A percentile compares a stretch with the other conserved stretches of the same genome.
These are phyloP conservation scores for Massospora cicadina DNA, from an alignment of 371 early-diverging fungal genomes.

Conservation along the genomic window DNA sequence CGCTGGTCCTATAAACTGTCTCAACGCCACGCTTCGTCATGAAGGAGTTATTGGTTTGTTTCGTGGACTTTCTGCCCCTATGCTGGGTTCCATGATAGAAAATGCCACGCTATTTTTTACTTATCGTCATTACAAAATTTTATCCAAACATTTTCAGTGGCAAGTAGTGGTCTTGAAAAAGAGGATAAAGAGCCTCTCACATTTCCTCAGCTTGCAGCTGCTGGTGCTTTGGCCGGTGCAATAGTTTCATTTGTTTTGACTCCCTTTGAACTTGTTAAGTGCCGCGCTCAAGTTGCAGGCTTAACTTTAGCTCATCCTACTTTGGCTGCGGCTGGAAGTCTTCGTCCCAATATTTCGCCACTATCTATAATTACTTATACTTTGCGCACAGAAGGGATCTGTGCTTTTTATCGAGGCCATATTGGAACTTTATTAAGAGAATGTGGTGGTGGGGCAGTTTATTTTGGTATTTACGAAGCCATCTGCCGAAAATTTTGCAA, in stretches of 20 bases:
- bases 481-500: constrained; percentile 30
- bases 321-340: constrained; percentile 17
- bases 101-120: constrained; percentile 80
- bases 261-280: constrained; percentile 90
- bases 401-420: constrained; percentile 79
- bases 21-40: constrained; percentile 38
- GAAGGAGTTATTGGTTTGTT: constrained; percentile 56
- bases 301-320: constrained; percentile 8
- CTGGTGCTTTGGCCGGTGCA: constrained; percentile 75
- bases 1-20: constrained; percentile 69
- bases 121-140: constrained; percentile 29
- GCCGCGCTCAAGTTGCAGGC: constrained; percentile 77
- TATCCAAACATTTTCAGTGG: constrained; percentile 10
- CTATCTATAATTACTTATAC: constrained; percentile 20
- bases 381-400: constrained; percentile 45
- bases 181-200: constrained; percentile 22
- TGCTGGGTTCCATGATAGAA: constrained; percentile 86
- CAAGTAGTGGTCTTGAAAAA: not conserved
- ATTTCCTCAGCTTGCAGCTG: constrained; percentile 48
- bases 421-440: constrained; percentile 77
- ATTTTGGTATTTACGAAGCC: constrained; percentile 90
- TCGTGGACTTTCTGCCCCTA: constrained; percentile 76
- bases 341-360: constrained; percentile 62
- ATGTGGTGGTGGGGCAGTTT: constrained; percentile 79
- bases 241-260: constrained; percentile 76